Evolutionary conservation across 176 grass and related monocot genomes (phyloP).

Genomic region (Guadua angustifolia): DNA sequence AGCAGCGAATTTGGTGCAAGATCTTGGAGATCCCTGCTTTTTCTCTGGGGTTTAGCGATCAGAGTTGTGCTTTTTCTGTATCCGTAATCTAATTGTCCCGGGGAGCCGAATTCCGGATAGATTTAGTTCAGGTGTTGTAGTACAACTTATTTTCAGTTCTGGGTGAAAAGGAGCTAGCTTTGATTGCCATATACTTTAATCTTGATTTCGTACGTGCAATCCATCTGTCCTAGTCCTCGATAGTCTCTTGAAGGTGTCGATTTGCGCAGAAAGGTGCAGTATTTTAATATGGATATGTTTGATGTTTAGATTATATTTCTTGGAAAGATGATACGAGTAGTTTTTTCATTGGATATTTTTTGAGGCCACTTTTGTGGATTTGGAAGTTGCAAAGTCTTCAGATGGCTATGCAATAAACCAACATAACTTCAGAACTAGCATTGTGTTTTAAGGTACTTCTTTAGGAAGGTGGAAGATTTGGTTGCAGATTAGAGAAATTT

Average conservation of each 20-base stretch:
- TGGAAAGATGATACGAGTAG: background rate
- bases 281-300: background rate
- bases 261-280: background rate
- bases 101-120: conserved; percentile 23
- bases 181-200: background rate
- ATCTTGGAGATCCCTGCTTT: background rate
- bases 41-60: background rate
- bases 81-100: background rate
- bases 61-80: conserved; percentile 18
- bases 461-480: background rate
- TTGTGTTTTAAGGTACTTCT: conserved; percentile 1
- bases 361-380: background rate
- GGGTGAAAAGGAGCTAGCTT: background rate
- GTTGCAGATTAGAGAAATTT: conserved; percentile 26
- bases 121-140: background rate
- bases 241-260: background rate
- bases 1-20: background rate
- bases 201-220: conserved; percentile 23
- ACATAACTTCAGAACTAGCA: background rate
- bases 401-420: too few relatives aligned
- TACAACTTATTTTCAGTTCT: background rate
- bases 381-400: too few relatives aligned
- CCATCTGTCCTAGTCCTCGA: background rate
- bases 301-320: background rate
- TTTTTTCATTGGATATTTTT: background rate